Evolutionary conservation across 164 flowering plant species (phyloP).

Genomic region (Tinospora cordifolia): DNA sequence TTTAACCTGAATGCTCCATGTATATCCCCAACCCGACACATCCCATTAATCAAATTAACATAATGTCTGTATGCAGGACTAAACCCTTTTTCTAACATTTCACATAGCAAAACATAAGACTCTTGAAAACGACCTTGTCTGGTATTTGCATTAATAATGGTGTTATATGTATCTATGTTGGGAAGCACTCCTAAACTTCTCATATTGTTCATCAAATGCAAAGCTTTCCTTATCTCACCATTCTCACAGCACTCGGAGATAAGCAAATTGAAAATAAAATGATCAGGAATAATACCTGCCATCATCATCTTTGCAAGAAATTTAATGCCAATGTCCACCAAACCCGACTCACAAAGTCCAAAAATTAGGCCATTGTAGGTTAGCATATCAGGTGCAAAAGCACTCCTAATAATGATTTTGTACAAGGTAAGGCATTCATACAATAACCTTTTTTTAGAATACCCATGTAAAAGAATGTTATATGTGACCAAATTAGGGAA

Average conservation of each 20-base stretch:
- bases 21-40: slow-evolving; percentile 55
- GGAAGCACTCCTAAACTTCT: slow-evolving; percentile 30
- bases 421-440: slow-evolving; percentile 33
- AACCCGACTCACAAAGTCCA: slow-evolving; percentile 48
- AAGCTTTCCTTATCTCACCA: slow-evolving; percentile 38
- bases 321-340: slow-evolving; percentile 53
- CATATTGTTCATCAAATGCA: slow-evolving; percentile 47
- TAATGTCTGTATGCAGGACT: slow-evolving; percentile 40
- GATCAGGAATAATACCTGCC: slow-evolving; percentile 43
- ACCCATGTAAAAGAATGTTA: slow-evolving; percentile 69
- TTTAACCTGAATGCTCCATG: slow-evolving; percentile 51
- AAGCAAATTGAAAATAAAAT: slow-evolving; percentile 43
- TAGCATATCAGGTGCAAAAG: slow-evolving; percentile 45
- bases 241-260: slow-evolving; percentile 39
- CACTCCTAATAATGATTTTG: slow-evolving; percentile 29
- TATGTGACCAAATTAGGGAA: slow-evolving; percentile 53
- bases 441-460: slow-evolving; percentile 34
- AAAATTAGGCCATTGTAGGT: slow-evolving; percentile 61
- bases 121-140: slow-evolving; percentile 32
- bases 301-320: slow-evolving; percentile 41
- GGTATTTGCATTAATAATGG: slow-evolving; percentile 46
- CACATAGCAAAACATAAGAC: slow-evolving; percentile 36
- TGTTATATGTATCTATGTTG: slow-evolving; percentile 28
- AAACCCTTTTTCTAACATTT: slow-evolving; percentile 49
- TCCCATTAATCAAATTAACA: slow-evolving; percentile 48